phyloP scores from a whole-genome alignment of 768 basidiomycete genomes.

The Mycena venus region DNA sequence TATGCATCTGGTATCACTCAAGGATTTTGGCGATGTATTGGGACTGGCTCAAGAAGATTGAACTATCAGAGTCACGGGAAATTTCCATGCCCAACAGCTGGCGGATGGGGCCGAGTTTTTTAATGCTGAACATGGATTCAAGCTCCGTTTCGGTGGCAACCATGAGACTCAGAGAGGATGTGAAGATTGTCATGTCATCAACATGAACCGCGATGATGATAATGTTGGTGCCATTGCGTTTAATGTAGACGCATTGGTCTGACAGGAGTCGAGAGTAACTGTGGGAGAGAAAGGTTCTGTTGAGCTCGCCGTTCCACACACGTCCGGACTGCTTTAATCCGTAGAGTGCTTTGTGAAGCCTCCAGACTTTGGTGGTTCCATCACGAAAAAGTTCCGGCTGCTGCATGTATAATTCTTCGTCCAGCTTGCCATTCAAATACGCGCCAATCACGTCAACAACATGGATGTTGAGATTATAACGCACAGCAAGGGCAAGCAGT shows the following conservation, averaged over 20 bases:
- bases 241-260: constrained; percentile 31
- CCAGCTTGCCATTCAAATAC: constrained; percentile 15
- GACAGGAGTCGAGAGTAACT: constrained; percentile 17
- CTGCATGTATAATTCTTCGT: constrained; percentile 28
- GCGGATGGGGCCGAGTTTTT: constrained; percentile 30
- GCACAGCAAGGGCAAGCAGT: constrained; percentile 43
- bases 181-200: constrained; percentile 41
- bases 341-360: constrained; percentile 37
- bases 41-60: constrained; percentile 30
- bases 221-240: not conserved
- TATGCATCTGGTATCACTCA: constrained; percentile 9
- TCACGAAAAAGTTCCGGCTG: constrained; percentile 15
- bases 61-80: constrained; percentile 2
- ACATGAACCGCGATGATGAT: constrained; percentile 34
- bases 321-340: constrained; percentile 37
- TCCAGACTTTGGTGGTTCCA: constrained; percentile 24
- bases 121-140: constrained; percentile 29
- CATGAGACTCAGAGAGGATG: not conserved
- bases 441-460: constrained; percentile 41
- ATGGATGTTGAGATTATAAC: constrained; percentile 42
- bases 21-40: constrained; percentile 28
- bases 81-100: constrained; percentile 41
- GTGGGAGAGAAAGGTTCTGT: constrained; percentile 15
- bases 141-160: constrained; percentile 4
- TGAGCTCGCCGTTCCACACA: constrained; percentile 42